Base-by-base conservation (phyloP, 2,329 filamentous ascomycete genomes). In the Sporothrix globosa region DNA sequence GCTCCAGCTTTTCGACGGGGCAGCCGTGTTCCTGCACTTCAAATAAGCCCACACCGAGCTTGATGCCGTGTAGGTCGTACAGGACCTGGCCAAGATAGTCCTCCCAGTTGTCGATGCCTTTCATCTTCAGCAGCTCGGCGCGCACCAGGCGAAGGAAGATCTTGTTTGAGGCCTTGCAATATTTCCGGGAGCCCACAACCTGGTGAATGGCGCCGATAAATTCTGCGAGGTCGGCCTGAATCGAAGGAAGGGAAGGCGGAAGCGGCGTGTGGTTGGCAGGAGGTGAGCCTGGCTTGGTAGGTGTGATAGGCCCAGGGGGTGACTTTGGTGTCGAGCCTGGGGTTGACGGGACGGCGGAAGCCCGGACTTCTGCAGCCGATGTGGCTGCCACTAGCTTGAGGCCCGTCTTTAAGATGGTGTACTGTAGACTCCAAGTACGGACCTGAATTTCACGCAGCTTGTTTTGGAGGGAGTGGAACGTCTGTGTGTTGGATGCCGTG, bases 101-200 rank as follows among this genome's bases (percentile, higher is more conserved):
- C 76, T 97, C 93, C 83, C 91, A 93, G 74, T 92, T 92, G 70
- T 94, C 90, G 41, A 94, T 87, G 67, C 91, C 87, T 73, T 89
- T 88, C 75, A 95, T 85, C 65, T 89, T 88, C 34, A 97, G 84
- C 60, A 98, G 84, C 77, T 99, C 96, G 6, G 92, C 86, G 70
- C 94, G 95, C 82, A 96, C 91, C 79, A 97, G 87, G 77, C 93
- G 94, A 34, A 98, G 84, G 80, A 99, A 96, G 21, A 92, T 88
- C 77, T 96, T 95, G 77, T 93, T 92, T 0, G 92, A 92, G 3
- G 87, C 85, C 76, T 92, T 95, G 84, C 94, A 98, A 78, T 91
- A 92, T 73, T 91, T 91, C 72, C 96, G 91, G 67, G 94, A 83
- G 2, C 96, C 96, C 48, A 97, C 82, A 4, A 92, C 91, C 76